Evolutionary conservation across 1,284 basidiomycete species (phyloP), one percentile per base, ranked within the genome.

Genomic region (Ceratobasidium sp.): DNA sequence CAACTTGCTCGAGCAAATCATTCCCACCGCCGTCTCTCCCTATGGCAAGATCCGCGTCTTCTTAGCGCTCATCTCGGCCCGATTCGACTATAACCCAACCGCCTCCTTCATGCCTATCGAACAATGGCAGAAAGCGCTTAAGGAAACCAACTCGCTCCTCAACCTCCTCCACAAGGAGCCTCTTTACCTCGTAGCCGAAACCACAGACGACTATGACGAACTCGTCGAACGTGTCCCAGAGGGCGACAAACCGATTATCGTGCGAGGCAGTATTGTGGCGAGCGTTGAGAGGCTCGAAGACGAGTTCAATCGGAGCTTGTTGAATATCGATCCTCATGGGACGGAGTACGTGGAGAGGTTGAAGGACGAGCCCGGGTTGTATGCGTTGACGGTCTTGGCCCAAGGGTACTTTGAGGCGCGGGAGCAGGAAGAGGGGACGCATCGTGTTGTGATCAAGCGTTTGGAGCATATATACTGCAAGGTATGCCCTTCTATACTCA

Each of bases 391-490:
- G 82, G 95, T 94, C 85, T 93, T 95, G 78, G 93, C 96, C 0
- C 96, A 99, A 86, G 91, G 93, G 18, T 93, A 97, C 85, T 99
- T 98, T 84, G 96, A 97, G 87, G 90, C 89, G 81, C 92, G 91
- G 40, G 87, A 89, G 55, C 92, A 94, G 85, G 86, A 90, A 68
- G 95, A 97, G 56, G 92, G 93, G n/a, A 89, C 95, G 53, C 91
- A 92, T 55, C 91, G 98, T 76, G 95, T 97, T 46, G 90, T 99
- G 79, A 97, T 99, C 93, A 92, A 98, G 82, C 92, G 98, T 71
- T 87, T 99, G 78, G 98, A 99, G 85, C 98, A 99, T 86, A 96
- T 99, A 79, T 99, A 99, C 86, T 97, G 95, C 73, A 99, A 99
- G 91, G 96, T 96, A 78, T 78, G 86, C 80, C 33, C 4, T 69